Evolutionary conservation across 176 grass and related monocot genomes (phyloP), one percentile per base, ranked within the genome.

Genomic region (Luzula sylvatica): DNA sequence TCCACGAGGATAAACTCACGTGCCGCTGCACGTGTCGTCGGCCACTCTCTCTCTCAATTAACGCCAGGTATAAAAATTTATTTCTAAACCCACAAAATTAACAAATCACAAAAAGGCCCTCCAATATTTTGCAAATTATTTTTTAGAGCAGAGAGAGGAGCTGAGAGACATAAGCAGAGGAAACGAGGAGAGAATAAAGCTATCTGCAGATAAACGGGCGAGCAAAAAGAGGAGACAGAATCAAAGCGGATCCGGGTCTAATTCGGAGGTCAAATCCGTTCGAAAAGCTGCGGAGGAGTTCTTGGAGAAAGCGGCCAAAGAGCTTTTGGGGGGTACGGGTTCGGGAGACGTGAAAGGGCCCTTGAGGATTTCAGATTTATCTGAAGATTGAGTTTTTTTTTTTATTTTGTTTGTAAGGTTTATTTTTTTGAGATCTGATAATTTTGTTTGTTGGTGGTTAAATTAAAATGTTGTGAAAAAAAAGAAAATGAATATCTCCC

Each of bases 1-100:
- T 80, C 68, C 1, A 85, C 92, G 55, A 76, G 58, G 30, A 39
- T 98, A 46, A 90, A 90, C 70, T 78, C 63, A 55, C 74, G 85
- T 59, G 92, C 83, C 47, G 92, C 85, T 8, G 72, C 92, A 19
- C 76, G 92, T 20, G 87, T 98, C 46, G 89, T 98, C 57, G 81
- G 78, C 8, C 85, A 74, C 48, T 79, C 85, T 0, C 53, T 98
- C 19, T 35, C 92, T 30, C 76, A 90, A 63, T 74, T 98, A 65
- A 72, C 92, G 48, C 30, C 71, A 7, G 90, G 90, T 95, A 73
- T 8, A 50, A 35, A 49, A 20, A 22, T 46, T 30, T 25, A 15
- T 59, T 3, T 54, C 56, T 29, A 70, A 32, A 32, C 29, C 29
- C 8, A 32, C 29, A 3, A 32, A 32, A 32, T 4, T 4, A 32